Conservation (phyloP, 2,329 filamentous ascomycete genomes). For the Capronia coronata region DNA sequence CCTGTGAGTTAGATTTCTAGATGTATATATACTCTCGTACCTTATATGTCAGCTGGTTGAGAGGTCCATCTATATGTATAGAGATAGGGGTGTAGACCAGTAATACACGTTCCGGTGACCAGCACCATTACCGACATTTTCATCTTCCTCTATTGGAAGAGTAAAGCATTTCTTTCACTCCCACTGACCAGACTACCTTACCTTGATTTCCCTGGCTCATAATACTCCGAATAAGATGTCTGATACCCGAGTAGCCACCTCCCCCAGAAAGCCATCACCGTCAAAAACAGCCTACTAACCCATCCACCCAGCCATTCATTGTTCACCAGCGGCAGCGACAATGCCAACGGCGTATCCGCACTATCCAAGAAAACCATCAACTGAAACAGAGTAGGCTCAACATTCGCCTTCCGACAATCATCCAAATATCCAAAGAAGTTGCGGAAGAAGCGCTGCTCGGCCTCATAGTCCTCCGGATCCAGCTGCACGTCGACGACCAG, state of each 20-base stretch:
- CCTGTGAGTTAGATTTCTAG: too few relatives aligned
- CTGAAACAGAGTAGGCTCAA: conserved; percentile 28
- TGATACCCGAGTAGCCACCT: conserved; percentile 19
- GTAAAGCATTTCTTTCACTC: too few relatives aligned
- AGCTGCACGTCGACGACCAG: conserved; percentile 28
- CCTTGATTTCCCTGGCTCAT: background rate
- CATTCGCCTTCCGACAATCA: conserved; percentile 22
- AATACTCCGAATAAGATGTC: conserved; percentile 23
- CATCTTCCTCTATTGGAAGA: too few relatives aligned
- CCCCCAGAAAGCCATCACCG: conserved; percentile 13
- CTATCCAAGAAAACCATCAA: conserved; percentile 27
- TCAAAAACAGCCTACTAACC: conserved; percentile 17
- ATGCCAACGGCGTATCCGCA: conserved; percentile 26
- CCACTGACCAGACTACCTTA: too few relatives aligned
- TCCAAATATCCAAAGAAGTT: conserved; percentile 31
- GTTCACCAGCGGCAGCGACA: conserved; percentile 18
- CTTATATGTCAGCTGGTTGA: too few relatives aligned
- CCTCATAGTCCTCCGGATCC: conserved; percentile 25
- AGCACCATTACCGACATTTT: too few relatives aligned
- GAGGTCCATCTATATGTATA: too few relatives aligned
- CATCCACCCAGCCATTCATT: conserved; percentile 8
- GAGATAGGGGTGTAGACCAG: too few relatives aligned
- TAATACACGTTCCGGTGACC: too few relatives aligned
- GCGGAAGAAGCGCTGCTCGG: conserved; percentile 28
- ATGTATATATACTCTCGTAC: too few relatives aligned